Evolutionary conservation across 2,329 filamentous ascomycete genomes (phyloP), one percentile per base, ranked within the genome.

Genomic region (Teratosphaeria gauchensis): DNA sequence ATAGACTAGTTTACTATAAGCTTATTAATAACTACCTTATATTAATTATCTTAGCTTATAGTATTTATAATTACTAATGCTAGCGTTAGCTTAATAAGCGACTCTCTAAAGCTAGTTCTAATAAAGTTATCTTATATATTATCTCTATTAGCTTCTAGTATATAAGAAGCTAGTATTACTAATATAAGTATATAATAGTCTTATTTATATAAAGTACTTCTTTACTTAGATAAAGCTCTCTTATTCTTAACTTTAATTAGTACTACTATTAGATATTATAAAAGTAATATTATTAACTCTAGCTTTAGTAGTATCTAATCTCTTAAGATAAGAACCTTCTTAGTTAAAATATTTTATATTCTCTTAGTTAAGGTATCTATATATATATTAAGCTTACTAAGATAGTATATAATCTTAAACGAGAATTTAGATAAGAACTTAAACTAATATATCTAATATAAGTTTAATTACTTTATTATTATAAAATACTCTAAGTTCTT

Each of bases 401-500:
- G 14, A n/a, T 6, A 9, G 19, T 32, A 55, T 11, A 11, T 11
- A 21, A 55, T 55, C 53, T 33, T 32, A 38, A 55, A 55, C 11
- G 33, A 1, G n/a, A 55, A 55, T 11, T 32, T n/a, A 4, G 28
- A 55, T 1, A 55, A 21, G 7, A 38, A 14, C 35, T 55, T 8
- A 5, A 28, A 6, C 53, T 42, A 55, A 14, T 3, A 3, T 24
- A 19, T 28, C 35, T 55, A 42, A 4, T 19, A 24, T 9, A 12
- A 12, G 12, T 55, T 55, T n/a, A 55, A 19, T 11, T 32, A 19
- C 28, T 55, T 55, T 11, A 28, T 32, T 11, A 28, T 55, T 24
- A 55, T 55, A 24, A 55, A 55, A 28, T 55, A 55, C 19, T 55
- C 53, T 55, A 55, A 55, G 19, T 35, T 55, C 33, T 55, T 55